Conservation (phyloP, 106 monocot genomes). For the Alisma plantagoaquatica region DNA sequence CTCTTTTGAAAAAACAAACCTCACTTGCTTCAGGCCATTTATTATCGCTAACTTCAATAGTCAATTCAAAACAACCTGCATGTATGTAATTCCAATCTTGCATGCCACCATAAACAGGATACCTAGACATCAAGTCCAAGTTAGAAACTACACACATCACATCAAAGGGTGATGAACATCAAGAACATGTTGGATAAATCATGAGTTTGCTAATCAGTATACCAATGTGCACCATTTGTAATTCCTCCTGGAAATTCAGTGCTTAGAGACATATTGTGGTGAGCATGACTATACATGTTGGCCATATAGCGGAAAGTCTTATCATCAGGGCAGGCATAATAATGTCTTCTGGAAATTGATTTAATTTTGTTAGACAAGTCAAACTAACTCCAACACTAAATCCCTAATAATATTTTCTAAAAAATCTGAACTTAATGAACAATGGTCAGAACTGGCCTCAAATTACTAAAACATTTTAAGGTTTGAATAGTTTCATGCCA, state of each 20-base stretch:
- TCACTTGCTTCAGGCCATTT: constrained; percentile 95
- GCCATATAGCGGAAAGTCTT: constrained; percentile 83
- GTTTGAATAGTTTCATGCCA: too few species aligned
- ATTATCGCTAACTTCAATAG: constrained; percentile 83
- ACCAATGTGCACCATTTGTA: constrained; percentile 93
- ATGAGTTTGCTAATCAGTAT: background rate
- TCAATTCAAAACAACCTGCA: constrained; percentile 96
- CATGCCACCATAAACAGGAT: constrained; percentile 98
- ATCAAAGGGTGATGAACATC: background rate
- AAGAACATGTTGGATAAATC: background rate
- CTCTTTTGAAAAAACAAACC: constrained; percentile 40
- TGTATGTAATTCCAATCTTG: constrained; percentile 99
- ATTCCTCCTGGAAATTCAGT: constrained; percentile 88
- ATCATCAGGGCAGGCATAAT: constrained; percentile 89
- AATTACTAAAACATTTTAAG: too few species aligned
- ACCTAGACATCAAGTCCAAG: constrained; percentile 51
- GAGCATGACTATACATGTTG: constrained; percentile 70
- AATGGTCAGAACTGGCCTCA: too few species aligned
- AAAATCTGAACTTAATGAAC: too few species aligned
- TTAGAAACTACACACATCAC: too few species aligned
- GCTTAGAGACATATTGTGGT: constrained; percentile 90
- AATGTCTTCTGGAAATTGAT: constrained; percentile 82
- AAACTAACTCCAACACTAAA: background rate
- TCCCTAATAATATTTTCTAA: too few species aligned
- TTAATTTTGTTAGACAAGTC: too few species aligned